These are phyloP conservation scores for Lagenidium sp. DNA, from an alignment of 352 stramenopile species.

Conservation along the genomic window DNA sequence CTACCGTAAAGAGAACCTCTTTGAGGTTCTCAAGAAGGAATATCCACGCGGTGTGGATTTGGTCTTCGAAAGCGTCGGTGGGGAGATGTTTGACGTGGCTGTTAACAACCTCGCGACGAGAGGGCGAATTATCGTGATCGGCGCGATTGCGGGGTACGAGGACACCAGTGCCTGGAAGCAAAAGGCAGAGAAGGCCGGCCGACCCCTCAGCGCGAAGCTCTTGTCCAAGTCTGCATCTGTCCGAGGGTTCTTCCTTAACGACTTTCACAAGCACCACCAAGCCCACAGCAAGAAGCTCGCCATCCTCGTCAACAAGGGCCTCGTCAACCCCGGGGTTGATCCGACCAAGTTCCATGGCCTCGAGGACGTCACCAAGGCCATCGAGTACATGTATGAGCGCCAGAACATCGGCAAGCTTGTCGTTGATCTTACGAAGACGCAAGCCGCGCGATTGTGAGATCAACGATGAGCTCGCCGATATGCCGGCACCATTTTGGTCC, in stretches of 20 bases:
- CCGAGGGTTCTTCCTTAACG: conserved; percentile 34
- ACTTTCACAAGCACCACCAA: conserved; percentile 17
- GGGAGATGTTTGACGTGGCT: conserved; percentile 28
- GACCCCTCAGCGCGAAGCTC: conserved; percentile 25
- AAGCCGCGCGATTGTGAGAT: too few species aligned
- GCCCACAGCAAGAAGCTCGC: conserved; percentile 34
- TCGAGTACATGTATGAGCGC: conserved; percentile 45
- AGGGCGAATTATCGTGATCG: conserved; percentile 36
- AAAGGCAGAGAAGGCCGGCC: conserved; percentile 15
- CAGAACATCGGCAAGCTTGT: conserved; percentile 80
- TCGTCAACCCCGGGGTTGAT: conserved; percentile 30
- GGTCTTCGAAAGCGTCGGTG: conserved; percentile 35
- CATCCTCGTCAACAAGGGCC: conserved; percentile 25
- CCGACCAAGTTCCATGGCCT: conserved; percentile 33
- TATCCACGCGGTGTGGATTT: conserved; percentile 31
- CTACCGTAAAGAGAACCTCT: conserved; percentile 55
- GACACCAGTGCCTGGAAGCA: conserved; percentile 42
- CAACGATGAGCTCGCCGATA: too few species aligned
- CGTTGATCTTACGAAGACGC: conserved; percentile 22
- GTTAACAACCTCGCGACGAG: conserved; percentile 21
- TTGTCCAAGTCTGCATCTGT: conserved; percentile 31
- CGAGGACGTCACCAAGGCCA: conserved; percentile 36
- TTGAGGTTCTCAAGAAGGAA: conserved; percentile 36
- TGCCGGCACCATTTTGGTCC: too few species aligned
- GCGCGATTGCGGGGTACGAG: conserved; percentile 29